Evolutionary conservation across 352 stramenopile genomes (phyloP).

Genomic region (Globisporangium sylvaticum): DNA sequence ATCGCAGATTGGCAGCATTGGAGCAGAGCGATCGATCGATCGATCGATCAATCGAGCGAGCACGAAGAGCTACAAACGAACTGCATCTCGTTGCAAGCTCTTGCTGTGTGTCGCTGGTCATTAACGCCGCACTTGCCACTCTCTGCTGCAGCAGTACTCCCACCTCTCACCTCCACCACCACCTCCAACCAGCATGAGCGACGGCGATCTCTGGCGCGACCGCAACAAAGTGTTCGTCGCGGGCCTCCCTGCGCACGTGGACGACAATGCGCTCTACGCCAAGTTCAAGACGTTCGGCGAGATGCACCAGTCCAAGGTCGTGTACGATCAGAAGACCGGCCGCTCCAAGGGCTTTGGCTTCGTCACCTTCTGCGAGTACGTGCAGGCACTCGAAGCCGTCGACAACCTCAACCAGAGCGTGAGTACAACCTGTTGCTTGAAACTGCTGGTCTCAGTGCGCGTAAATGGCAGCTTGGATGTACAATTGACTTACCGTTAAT

Average conservation of each 20-base stretch:
- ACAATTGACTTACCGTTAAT: not conserved
- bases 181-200: conserved; percentile 31
- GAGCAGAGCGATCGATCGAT: conserved; percentile 10
- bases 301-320: conserved; percentile 86
- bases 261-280: conserved; percentile 63
- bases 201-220: conserved; percentile 77
- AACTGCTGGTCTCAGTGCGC: not conserved
- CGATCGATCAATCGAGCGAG: not conserved
- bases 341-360: conserved; percentile 79
- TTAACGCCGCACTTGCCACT: not conserved
- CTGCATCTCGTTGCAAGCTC: not conserved
- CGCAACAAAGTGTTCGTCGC: conserved; percentile 88
- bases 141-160: not conserved
- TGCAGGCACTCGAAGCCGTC: conserved; percentile 73
- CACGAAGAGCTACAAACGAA: not conserved
- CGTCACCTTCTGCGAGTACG: conserved; percentile 79
- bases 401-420: conserved; percentile 63
- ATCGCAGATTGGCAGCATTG: not conserved
- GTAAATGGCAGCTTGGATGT: not conserved
- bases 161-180: not conserved
- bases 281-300: conserved; percentile 77
- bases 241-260: conserved; percentile 51
- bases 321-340: conserved; percentile 65
- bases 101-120: not conserved
- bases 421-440: conserved; percentile 15